Conservation (phyloP, 1,284 basidiomycete species). For the Fomitopsis pinicola region DNA sequence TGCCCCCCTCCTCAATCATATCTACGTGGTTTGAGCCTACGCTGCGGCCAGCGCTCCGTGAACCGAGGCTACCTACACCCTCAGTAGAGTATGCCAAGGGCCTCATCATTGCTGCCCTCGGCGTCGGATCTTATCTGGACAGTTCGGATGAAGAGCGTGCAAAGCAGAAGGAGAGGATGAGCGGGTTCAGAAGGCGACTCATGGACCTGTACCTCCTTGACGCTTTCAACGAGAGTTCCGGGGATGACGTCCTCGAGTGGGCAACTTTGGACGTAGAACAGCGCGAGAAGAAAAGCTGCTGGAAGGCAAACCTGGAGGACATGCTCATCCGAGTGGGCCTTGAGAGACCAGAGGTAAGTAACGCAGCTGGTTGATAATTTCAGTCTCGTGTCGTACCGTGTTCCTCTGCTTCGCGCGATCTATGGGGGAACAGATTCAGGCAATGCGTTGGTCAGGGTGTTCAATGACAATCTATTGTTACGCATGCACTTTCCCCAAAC, state of each 20-base stretch:
- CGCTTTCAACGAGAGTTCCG: slow-evolving; percentile 67
- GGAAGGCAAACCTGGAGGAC: slow-evolving; percentile 76
- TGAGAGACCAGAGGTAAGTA: slow-evolving; percentile 56
- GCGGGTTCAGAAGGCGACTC: slow-evolving; percentile 60
- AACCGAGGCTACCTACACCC: slow-evolving; percentile 57
- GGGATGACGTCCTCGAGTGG: slow-evolving; percentile 70
- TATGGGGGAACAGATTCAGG: no score
- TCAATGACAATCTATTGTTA: no score
- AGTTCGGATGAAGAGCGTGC: slow-evolving; percentile 32
- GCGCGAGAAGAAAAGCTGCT: slow-evolving; percentile 52
- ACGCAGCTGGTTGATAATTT: slow-evolving; percentile 4
- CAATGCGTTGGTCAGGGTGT: no score
- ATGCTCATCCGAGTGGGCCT: slow-evolving; percentile 61
- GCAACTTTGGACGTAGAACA: slow-evolving; percentile 57
- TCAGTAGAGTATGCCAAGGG: slow-evolving; percentile 67
- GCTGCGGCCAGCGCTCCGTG: slow-evolving; percentile 68
- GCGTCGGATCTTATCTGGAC: slow-evolving; percentile 13
- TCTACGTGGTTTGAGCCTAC: slow-evolving; percentile 76
- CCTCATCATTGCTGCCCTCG: slow-evolving; percentile 58
- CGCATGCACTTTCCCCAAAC: no score
- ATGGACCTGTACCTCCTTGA: slow-evolving; percentile 74
- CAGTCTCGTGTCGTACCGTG: not conserved
- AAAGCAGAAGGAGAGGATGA: slow-evolving; percentile 44
- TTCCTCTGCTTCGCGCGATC: no score
- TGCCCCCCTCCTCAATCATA: slow-evolving; percentile 62